Percentiles rank a stretch among this genome's conserved stretches.
Conservation (phyloP, 345 rosid genomes). For the Turnera subulata region DNA sequence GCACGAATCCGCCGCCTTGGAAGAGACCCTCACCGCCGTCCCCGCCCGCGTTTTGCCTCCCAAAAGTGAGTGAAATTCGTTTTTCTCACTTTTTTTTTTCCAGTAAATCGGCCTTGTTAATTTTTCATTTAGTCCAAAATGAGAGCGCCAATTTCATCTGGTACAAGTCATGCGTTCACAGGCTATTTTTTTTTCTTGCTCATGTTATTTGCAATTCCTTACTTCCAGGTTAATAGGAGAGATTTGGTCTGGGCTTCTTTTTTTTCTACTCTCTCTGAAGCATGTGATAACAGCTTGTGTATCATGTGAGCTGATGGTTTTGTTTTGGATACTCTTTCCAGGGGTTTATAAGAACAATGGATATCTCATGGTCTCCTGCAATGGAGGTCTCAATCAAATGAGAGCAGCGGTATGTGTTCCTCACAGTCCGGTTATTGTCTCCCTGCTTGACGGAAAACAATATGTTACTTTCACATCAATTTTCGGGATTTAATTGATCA, state of each 20-base stretch:
- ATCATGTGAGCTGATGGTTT: neutral
- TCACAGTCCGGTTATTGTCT: neutral
- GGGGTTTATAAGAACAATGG: conserved; percentile 96
- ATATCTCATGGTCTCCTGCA: conserved; percentile 87
- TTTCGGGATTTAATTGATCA: neutral
- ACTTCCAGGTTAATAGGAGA: neutral
- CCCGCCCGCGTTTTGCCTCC: conserved; percentile 59
- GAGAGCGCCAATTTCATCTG: no score
- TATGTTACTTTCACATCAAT: neutral
- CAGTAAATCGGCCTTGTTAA: no score
- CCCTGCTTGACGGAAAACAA: neutral
- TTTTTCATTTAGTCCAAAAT: no score
- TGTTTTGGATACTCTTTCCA: conserved; percentile 21
- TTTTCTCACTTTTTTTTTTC: no score
- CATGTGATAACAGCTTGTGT: neutral
- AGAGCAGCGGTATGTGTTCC: conserved; percentile 65
- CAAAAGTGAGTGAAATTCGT: conserved; percentile 50
- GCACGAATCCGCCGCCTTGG: conserved; percentile 30
- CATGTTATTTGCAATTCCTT: neutral
- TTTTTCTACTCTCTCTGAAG: neutral
- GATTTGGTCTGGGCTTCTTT: neutral
- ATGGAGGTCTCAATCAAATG: conserved; percentile 96
- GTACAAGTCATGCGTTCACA: no score
- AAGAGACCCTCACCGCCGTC: conserved; percentile 38
- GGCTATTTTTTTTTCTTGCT: no score